These are phyloP conservation scores for Strigomonas culicis DNA, from an alignment of 208 protist species.

Conservation along the genomic window DNA sequence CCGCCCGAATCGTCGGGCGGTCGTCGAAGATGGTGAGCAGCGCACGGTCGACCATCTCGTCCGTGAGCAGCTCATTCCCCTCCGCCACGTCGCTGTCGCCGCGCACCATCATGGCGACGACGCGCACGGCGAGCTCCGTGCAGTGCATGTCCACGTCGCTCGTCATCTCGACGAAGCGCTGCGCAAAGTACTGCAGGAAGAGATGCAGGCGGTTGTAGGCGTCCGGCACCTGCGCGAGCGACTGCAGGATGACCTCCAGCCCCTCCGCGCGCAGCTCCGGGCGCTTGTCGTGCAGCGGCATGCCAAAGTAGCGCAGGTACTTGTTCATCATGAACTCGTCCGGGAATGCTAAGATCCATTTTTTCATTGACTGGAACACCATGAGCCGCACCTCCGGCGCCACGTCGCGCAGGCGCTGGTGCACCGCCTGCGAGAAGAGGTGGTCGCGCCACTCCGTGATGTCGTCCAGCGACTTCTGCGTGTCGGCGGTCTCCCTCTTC, in stretches of 20 bases:
- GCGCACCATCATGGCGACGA: slow-evolving; percentile 70
- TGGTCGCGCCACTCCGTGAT: slow-evolving; percentile 59
- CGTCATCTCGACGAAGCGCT: slow-evolving; percentile 83
- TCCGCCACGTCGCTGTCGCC: slow-evolving; percentile 54
- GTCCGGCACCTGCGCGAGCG: slow-evolving; percentile 49
- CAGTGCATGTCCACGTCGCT: slow-evolving; percentile 77
- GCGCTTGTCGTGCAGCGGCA: slow-evolving; percentile 85
- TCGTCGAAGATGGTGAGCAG: slow-evolving; percentile 85
- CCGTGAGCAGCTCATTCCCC: slow-evolving; percentile 60
- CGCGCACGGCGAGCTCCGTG: slow-evolving; percentile 81
- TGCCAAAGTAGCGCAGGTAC: slow-evolving; percentile 88
- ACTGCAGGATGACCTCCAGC: slow-evolving; percentile 71
- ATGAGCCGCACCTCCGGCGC: slow-evolving; percentile 74
- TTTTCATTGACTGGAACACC: slow-evolving; percentile 64
- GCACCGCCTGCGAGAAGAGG: slow-evolving; percentile 77
- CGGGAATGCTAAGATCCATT: slow-evolving; percentile 74
- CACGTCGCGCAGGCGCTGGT: slow-evolving; percentile 85
- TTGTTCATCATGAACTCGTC: slow-evolving; percentile 84
- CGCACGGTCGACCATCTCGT: slow-evolving; percentile 78
- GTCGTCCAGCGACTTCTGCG: slow-evolving; percentile 45
- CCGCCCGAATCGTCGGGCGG: slow-evolving; percentile 75
- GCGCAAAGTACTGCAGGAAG: slow-evolving; percentile 82
- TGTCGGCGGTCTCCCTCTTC: slow-evolving; percentile 43
- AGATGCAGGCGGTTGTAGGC: slow-evolving; percentile 69
- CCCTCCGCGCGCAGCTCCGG: slow-evolving; percentile 74